These are phyloP conservation scores for Trichosanthes truncata DNA, from an alignment of 306 rosid species.

Conservation along the genomic window DNA sequence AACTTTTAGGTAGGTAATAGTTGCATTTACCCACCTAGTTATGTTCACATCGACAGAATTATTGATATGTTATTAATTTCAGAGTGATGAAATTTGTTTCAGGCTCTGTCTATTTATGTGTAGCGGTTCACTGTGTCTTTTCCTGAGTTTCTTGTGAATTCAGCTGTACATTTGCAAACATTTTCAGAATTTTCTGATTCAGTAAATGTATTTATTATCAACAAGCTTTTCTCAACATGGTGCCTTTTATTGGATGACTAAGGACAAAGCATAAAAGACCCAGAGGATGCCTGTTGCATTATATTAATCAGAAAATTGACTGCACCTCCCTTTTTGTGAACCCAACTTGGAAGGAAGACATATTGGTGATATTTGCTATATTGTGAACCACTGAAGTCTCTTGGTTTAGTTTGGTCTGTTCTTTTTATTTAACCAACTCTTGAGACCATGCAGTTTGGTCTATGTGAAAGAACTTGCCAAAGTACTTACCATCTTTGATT, in stretches of 20 bases:
- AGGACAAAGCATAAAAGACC: neutral
- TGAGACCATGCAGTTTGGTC: constrained; percentile 4
- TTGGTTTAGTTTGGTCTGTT: neutral
- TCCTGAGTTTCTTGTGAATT: neutral
- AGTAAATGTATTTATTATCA: neutral
- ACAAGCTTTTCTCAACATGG: neutral
- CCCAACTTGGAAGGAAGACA: neutral
- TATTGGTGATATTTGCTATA: neutral
- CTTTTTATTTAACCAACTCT: neutral
- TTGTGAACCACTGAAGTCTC: neutral
- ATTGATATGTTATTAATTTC: neutral
- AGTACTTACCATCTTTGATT: constrained; percentile 1
- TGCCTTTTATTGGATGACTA: neutral
- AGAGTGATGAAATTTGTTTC: neutral
- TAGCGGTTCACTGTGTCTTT: neutral
- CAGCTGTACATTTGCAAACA: neutral
- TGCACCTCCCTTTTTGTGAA: neutral
- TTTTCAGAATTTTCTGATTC: neutral
- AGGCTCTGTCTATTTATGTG: neutral
- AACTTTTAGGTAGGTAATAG: neutral
- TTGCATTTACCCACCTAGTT: neutral
- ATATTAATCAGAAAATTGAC: neutral
- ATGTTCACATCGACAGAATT: neutral
- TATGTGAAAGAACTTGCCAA: neutral
- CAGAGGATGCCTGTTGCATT: neutral